phyloP scores from a whole-genome alignment of 805 yeast genomes.

The Kluyveromyces siamensis region DNA sequence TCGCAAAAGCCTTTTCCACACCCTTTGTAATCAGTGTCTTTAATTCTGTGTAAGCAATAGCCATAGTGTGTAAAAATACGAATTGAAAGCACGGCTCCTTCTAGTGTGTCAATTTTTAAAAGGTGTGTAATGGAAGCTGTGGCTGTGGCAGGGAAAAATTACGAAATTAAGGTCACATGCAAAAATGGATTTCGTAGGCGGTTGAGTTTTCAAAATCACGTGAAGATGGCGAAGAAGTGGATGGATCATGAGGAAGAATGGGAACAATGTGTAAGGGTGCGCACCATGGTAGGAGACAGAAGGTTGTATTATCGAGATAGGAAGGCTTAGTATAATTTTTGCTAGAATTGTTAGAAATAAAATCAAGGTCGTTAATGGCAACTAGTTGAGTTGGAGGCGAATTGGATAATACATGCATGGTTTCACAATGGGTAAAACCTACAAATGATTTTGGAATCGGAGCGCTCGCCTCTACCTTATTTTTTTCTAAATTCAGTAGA shows the following conservation, averaged over 20 bases:
- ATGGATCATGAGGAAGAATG: background rate
- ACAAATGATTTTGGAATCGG: background rate
- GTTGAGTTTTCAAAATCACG: background rate
- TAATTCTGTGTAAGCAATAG: background rate
- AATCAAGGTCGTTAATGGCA: too few species aligned
- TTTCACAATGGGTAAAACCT: background rate
- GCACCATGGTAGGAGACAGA: background rate
- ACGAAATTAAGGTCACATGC: background rate
- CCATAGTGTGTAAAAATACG: background rate
- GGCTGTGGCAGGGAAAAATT: background rate
- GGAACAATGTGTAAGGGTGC: background rate
- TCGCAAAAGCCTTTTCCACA: background rate
- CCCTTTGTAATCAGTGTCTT: background rate
- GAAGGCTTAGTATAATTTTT: background rate
- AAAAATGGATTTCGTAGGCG: background rate
- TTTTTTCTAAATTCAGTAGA: background rate
- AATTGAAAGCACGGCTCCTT: background rate
- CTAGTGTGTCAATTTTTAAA: background rate
- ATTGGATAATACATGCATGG: background rate
- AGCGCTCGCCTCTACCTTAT: background rate
- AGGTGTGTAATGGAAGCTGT: background rate
- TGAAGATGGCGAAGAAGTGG: background rate
- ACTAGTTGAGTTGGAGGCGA: background rate
- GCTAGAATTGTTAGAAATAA: too few species aligned
- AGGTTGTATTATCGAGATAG: background rate